These are phyloP conservation scores for Lagenidium giganteum DNA, from an alignment of 352 stramenopile species.

Conservation along the genomic window DNA sequence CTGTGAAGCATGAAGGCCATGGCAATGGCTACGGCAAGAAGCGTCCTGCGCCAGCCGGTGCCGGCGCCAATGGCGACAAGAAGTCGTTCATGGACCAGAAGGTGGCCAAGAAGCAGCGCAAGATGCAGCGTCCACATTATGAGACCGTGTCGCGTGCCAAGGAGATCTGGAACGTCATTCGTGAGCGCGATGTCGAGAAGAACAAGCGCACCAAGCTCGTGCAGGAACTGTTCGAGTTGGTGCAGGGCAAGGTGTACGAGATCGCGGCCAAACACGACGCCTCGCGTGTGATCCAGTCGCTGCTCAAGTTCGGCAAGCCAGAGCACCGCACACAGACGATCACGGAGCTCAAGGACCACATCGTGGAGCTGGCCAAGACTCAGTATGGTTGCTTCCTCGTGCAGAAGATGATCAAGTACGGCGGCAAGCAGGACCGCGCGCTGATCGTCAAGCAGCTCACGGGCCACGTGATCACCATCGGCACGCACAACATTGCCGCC, in stretches of 20 bases:
- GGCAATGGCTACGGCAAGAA: slow-evolving; percentile 56
- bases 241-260: slow-evolving; percentile 91
- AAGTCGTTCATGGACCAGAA: slow-evolving; percentile 81
- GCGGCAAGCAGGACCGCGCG: slow-evolving; percentile 58
- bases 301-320: slow-evolving; percentile 89
- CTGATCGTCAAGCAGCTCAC: slow-evolving; percentile 85
- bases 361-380: slow-evolving; percentile 91
- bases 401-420: slow-evolving; percentile 95
- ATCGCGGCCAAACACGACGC: slow-evolving; percentile 93
- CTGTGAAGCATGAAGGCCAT: too few relatives aligned
- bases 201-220: slow-evolving; percentile 69
- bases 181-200: slow-evolving; percentile 73
- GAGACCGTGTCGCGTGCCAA: slow-evolving; percentile 89
- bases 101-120: slow-evolving; percentile 86
- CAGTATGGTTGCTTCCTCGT: slow-evolving; percentile 95
- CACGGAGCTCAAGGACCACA: slow-evolving; percentile 82
- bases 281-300: slow-evolving; percentile 90
- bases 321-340: slow-evolving; percentile 83
- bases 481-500: slow-evolving; percentile 90
- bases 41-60: slow-evolving; percentile 25
- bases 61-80: slow-evolving; percentile 41
- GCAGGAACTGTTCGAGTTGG: slow-evolving; percentile 82
- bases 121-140: slow-evolving; percentile 90
- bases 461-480: slow-evolving; percentile 87
- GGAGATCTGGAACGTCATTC: slow-evolving; percentile 92